Percentiles rank a stretch among this genome's conserved stretches.
Conservation (phyloP, 2,329 filamentous ascomycete genomes). For the Talaromyces sp. region DNA sequence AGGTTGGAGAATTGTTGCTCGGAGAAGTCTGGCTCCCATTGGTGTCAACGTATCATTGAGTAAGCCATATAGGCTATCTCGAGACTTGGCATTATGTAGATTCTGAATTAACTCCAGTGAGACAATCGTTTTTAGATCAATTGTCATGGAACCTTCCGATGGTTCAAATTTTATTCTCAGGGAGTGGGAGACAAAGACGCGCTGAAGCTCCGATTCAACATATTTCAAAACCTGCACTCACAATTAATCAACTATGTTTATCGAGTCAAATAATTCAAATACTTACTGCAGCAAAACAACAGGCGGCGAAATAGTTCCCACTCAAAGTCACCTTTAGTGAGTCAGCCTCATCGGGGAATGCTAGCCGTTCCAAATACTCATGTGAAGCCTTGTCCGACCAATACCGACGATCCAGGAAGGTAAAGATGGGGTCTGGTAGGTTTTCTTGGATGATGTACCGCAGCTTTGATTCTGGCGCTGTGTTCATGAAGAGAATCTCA, state of each 20-base stretch:
- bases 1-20: conserved; percentile 86
- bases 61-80: conserved; percentile 79
- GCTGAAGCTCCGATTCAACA: conserved; percentile 69
- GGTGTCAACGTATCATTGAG: conserved; percentile 83
- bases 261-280: background rate
- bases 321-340: conserved; percentile 76
- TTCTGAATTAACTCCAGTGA: conserved; percentile 92
- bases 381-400: conserved; percentile 81
- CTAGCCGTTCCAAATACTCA: conserved; percentile 77
- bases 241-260: conserved; percentile 17
- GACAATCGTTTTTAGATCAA: conserved; percentile 83
- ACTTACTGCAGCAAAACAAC: conserved; percentile 80
- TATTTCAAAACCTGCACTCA: conserved; percentile 72
- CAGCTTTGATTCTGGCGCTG: conserved; percentile 74
- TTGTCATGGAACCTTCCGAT: conserved; percentile 92
- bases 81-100: conserved; percentile 73
- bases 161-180: conserved; percentile 84
- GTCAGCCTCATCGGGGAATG: conserved; percentile 77
- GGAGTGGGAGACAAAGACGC: conserved; percentile 75
- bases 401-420: conserved; percentile 71
- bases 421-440: conserved; percentile 63
- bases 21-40: conserved; percentile 83
- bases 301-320: conserved; percentile 84
- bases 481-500: conserved; percentile 75
- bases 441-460: conserved; percentile 74